Percentiles rank a stretch among this genome's conserved stretches.
These are phyloP conservation scores for Epichloe amarillans DNA, from an alignment of 2,329 filamentous ascomycete genomes.

Conservation along the genomic window DNA sequence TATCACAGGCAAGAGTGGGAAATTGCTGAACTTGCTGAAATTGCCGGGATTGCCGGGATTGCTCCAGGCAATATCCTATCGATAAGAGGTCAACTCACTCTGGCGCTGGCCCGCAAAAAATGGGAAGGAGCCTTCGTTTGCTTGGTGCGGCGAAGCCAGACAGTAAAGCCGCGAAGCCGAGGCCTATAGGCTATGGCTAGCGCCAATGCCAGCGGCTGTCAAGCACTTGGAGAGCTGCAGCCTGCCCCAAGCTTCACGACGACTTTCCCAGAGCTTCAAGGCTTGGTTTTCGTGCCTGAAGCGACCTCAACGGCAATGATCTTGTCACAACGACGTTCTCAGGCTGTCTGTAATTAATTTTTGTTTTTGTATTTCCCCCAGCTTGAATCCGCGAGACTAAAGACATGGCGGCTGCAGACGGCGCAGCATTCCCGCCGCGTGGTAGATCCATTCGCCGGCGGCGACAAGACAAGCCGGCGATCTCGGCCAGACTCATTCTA, in stretches of 20 bases:
- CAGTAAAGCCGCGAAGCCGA: not conserved
- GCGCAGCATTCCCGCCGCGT: slow-evolving; percentile 12
- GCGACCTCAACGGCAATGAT: not conserved
- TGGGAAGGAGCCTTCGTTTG: not conserved
- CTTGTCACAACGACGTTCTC: not conserved
- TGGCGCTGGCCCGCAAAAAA: no score
- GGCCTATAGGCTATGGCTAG: not conserved
- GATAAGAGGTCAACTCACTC: no score
- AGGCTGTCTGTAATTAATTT: not conserved
- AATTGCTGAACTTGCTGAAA: no score
- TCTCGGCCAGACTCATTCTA: slow-evolving; percentile 68
- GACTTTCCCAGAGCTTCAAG: not conserved
- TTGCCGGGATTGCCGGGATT: no score
- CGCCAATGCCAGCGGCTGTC: no score
- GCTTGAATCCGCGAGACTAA: not conserved
- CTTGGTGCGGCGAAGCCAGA: not conserved
- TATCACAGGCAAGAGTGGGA: no score
- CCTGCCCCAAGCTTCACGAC: not conserved
- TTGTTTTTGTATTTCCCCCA: not conserved
- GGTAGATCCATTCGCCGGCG: slow-evolving; percentile 37
- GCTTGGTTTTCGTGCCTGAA: not conserved
- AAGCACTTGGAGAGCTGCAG: not conserved
- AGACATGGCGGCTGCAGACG: slow-evolving; percentile 18
- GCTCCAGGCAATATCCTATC: no score
- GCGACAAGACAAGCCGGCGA: slow-evolving; percentile 56